Evolutionary conservation across 2,329 filamentous ascomycete species (phyloP), one percentile per base, ranked within the genome.

Genomic region (Ophiostoma sp.): DNA sequence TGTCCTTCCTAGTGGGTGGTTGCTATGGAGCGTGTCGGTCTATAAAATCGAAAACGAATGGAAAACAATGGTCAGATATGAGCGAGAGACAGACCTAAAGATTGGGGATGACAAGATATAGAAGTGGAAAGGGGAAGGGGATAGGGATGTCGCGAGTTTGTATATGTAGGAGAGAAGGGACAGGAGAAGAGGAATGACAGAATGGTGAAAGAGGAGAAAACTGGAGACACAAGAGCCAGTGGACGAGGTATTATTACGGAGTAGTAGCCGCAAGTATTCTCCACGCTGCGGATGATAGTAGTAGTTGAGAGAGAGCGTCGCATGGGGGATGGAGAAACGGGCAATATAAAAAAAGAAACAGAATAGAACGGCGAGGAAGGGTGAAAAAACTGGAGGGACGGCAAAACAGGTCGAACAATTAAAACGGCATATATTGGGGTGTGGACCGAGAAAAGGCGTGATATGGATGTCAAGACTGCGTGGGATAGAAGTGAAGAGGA

Each of bases 21-120:
- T 33, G 11, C 22, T 28, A 70, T 5, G 28, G 6, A 45, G n/a
- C 15, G 48, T 36, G 19, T 33, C 17, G 55, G 19, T n/a, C 50
- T 33, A 28, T 63, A 6, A 4, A 12, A 48, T 55, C 22, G 25
- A 55, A 28, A 69, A 50, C 33, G 36, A 69, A 36, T 33, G 72
- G 39, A 25, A 45, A 28, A 39, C 7, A 61, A 45, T 69, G 74
- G 76, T 74, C 76, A 77, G 70, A 73, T 63, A 61, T 69, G 70
- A 77, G 74, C 74, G 75, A 76, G 63, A 72, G 76, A 75, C 74
- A 70, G 74, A 74, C 70, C 71, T 31, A 28, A n/a, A 39, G n/a
- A 61, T 28, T 42, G 39, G 12, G 11, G 66, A 45, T 36, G n/a
- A 57, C 31, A 66, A 64, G 22, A 50, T 15, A 42, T 17, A 66